Conservation (phyloP, 768 basidiomycete species). For the Chalciporus pseudorubinellus region DNA sequence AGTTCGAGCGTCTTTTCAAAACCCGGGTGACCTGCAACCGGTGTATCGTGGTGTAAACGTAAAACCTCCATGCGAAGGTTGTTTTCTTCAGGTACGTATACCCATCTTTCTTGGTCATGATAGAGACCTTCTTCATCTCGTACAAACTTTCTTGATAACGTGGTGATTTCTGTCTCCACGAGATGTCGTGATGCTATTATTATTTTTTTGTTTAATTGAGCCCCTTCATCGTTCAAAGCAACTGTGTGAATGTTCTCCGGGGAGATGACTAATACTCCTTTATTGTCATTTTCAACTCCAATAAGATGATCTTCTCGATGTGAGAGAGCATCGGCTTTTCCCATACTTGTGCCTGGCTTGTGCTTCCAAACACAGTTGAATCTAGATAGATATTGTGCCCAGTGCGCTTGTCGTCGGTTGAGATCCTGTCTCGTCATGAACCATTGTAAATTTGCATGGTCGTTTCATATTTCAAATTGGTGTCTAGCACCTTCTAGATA, state of each 20-base stretch:
- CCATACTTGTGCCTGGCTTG: background rate
- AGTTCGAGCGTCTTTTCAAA: too few relatives aligned
- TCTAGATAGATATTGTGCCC: background rate
- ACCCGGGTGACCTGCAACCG: too few relatives aligned
- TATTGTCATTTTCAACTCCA: background rate
- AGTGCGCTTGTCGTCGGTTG: conserved; percentile 37
- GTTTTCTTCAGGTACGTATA: too few relatives aligned
- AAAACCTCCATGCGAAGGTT: too few relatives aligned
- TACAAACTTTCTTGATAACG: too few relatives aligned
- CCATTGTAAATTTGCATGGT: conserved; percentile 44
- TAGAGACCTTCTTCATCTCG: too few relatives aligned
- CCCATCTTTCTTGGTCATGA: too few relatives aligned
- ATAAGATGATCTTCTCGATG: background rate
- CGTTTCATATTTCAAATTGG: conserved; percentile 25
- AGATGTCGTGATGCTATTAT: too few relatives aligned
- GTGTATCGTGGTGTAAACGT: too few relatives aligned
- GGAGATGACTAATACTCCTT: background rate
- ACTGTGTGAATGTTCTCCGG: background rate
- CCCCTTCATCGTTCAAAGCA: too few relatives aligned
- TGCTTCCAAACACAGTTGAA: background rate
- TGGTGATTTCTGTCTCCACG: too few relatives aligned
- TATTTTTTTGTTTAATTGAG: too few relatives aligned
- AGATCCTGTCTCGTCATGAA: conserved; percentile 39
- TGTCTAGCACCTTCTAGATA: background rate
- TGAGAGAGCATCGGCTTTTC: background rate